A percentile compares a stretch with the other conserved stretches of the same genome.
Evolutionary conservation across 176 grass and related monocot genomes (phyloP).

Genomic region (Oryza punctata): DNA sequence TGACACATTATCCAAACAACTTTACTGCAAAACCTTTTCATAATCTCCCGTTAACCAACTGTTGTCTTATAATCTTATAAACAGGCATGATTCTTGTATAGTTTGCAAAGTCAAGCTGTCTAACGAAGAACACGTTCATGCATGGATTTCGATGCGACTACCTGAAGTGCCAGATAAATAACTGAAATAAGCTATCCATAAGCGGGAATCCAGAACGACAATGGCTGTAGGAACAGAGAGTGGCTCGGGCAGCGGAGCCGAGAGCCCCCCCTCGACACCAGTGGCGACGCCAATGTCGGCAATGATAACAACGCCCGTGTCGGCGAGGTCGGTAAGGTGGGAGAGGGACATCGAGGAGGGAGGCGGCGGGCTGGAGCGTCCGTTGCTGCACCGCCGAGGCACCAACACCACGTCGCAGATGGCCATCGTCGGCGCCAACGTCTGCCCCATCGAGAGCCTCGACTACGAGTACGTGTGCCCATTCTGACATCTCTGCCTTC

Average conservation of each 20-base stretch:
- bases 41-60: neutral
- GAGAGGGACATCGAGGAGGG: slow-evolving; percentile 41
- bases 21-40: neutral
- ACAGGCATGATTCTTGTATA: neutral
- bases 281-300: slow-evolving; percentile 16
- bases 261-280: slow-evolving; percentile 33
- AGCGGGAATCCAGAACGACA: neutral
- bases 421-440: slow-evolving; percentile 67
- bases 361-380: slow-evolving; percentile 25
- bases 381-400: slow-evolving; percentile 46
- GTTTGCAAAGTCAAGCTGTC: neutral
- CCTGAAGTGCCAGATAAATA: neutral
- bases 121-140: neutral
- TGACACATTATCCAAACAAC: neutral
- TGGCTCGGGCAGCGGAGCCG: neutral
- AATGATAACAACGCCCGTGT: too few species aligned
- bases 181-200: neutral
- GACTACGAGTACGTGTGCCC: slow-evolving; percentile 61
- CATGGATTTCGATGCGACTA: neutral
- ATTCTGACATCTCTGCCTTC: neutral
- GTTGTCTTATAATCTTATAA: neutral
- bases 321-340: slow-evolving; percentile 39
- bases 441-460: slow-evolving; percentile 78
- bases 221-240: neutral
- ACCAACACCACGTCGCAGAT: slow-evolving; percentile 74